Evolutionary conservation across 2,329 filamentous ascomycete species (phyloP).

Genomic region (Tolypocladium pustulatum): DNA sequence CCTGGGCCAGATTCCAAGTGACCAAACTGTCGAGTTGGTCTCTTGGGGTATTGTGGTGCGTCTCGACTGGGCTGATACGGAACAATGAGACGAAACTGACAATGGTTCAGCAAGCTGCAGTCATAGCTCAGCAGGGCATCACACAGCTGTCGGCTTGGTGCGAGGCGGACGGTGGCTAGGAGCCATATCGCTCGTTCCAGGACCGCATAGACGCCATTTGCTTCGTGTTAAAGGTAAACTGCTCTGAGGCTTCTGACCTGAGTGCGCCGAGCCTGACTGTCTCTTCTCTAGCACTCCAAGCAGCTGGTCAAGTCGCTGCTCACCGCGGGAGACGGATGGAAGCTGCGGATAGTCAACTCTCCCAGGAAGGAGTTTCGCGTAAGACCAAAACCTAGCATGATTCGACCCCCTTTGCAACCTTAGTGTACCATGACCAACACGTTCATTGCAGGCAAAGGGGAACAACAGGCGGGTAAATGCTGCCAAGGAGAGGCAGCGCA

Average conservation of each 20-base stretch:
- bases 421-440: neutral
- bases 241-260: neutral
- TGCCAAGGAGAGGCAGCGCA: conserved; percentile 1
- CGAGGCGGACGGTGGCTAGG: conserved; percentile 17
- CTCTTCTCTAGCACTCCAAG: conserved; percentile 9
- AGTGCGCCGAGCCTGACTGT: neutral
- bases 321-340: conserved; percentile 12
- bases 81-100: neutral
- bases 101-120: conserved; percentile 7
- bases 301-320: conserved; percentile 18
- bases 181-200: conserved; percentile 14
- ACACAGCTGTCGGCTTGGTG: conserved; percentile 14
- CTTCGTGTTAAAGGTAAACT: conserved; percentile 9
- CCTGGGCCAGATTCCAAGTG: conserved; percentile 9
- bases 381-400: neutral
- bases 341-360: conserved; percentile 14
- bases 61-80: neutral
- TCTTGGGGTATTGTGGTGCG: conserved; percentile 14
- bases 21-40: conserved; percentile 12
- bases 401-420: neutral
- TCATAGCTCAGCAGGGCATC: conserved; percentile 15
- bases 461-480: conserved; percentile 2
- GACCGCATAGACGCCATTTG: conserved; percentile 15
- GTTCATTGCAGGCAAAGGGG: neutral
- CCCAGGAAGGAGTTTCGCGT: conserved; percentile 13